Evolutionary conservation across 2,329 filamentous ascomycete genomes (phyloP).

Genomic region (Botrytis paeoniae): DNA sequence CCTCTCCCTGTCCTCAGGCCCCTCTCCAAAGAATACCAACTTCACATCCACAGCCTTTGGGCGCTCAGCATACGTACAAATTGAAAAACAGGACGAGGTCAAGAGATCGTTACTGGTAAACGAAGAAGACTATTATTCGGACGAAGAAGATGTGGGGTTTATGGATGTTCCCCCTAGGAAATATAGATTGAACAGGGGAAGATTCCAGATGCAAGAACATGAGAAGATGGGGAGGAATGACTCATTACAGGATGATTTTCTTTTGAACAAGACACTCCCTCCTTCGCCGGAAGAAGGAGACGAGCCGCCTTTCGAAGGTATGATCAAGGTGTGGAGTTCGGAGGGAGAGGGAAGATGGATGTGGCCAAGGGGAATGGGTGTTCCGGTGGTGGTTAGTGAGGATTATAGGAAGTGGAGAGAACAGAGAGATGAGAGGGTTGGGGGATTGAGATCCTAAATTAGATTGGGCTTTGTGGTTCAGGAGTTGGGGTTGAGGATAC

Average conservation of each 20-base stretch:
- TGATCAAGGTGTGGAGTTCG: not conserved
- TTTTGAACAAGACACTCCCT: not conserved
- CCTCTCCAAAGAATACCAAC: not conserved
- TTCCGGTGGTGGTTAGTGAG: conserved; percentile 1
- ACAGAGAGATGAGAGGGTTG: conserved; percentile 1
- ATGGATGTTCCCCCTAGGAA: not conserved
- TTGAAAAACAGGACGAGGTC: conserved; percentile 5
- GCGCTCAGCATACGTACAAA: not conserved
- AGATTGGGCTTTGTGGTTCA: not conserved
- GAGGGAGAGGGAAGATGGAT: conserved; percentile 1
- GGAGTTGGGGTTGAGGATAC: not conserved
- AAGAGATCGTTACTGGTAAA: not conserved
- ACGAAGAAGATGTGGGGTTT: conserved; percentile 6
- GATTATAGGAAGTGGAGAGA: conserved; percentile 13
- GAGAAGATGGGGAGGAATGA: not conserved
- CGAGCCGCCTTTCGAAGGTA: conserved; percentile 7
- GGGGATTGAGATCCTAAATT: not conserved
- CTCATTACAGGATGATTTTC: not conserved
- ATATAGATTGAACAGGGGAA: not conserved
- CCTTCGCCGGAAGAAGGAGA: conserved; percentile 1
- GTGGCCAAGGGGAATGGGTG: not conserved
- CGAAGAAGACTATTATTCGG: conserved; percentile 9
- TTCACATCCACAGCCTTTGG: conserved; percentile 16
- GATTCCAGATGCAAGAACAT: not conserved
- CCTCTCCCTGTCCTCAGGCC: not conserved